These are phyloP conservation scores for Mortierella sp. DNA, from an alignment of 371 early-diverging fungal genomes.

Conservation along the genomic window DNA sequence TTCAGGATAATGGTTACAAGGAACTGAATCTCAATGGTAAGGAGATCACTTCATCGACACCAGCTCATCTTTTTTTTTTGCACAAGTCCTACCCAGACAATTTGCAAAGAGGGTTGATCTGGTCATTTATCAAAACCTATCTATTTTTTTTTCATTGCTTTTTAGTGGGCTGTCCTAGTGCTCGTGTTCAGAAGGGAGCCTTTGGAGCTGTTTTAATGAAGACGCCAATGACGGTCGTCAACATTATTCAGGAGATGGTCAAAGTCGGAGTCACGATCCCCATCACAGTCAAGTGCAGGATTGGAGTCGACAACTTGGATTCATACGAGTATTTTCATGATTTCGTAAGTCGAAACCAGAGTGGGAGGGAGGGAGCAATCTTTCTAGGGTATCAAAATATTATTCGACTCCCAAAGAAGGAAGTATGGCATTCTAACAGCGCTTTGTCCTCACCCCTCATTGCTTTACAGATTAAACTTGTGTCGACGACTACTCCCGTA, in stretches of 20 bases:
- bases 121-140: neutral
- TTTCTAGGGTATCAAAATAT: too few species aligned
- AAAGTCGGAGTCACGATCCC: constrained; percentile 58
- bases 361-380: too few species aligned
- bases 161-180: constrained; percentile 78
- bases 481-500: constrained; percentile 53
- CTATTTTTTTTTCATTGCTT: neutral
- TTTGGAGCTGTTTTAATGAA: constrained; percentile 87
- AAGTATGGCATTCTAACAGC: too few species aligned
- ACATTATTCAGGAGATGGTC: constrained; percentile 69
- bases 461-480: constrained; percentile 31
- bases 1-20: constrained; percentile 61
- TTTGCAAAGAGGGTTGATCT: neutral
- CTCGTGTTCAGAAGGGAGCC: constrained; percentile 70
- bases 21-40: constrained; percentile 78
- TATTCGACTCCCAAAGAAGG: too few species aligned
- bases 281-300: constrained; percentile 81
- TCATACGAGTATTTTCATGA: constrained; percentile 67
- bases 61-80: neutral
- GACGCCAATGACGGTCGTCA: constrained; percentile 65
- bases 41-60: neutral
- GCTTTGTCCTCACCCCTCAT: too few species aligned
- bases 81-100: too few species aligned
- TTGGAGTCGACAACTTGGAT: constrained; percentile 79
- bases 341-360: constrained; percentile 73